Base-by-base conservation (phyloP, 1,284 basidiomycete genomes). In the Uromyces viciae-fabae region DNA sequence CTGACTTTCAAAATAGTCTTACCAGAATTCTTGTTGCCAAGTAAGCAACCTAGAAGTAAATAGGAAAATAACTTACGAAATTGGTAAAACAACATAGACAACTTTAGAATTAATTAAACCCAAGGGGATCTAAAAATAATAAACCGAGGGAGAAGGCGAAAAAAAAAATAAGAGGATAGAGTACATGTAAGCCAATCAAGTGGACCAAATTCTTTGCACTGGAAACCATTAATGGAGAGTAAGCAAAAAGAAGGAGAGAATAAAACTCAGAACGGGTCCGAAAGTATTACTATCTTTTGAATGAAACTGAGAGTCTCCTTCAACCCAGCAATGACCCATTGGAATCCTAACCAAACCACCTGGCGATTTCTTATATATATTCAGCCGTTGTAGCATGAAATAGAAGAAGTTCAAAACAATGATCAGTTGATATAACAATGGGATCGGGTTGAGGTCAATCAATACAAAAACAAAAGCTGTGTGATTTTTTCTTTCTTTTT, bases 251-350 rank as follows among this genome's bases (percentile, higher is more conserved):
- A 87, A 9, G 85, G 82, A 0, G 87, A 84, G 14, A 86, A 86
- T 60, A 7, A 17, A 25, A 43, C 83, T 3, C 88, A 87, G n/a
- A n/a, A 88, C 88, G 1, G 89, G 88, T 0, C 88, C 88, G 81
- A 88, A 88, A 1, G 86, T 87, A 74, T 88, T 87, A 31, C 86
- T 87, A 83, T 89, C 88, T 43, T 86, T 73, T 2, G 87, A 86
- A 49, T 87, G 86, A 80, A 86, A 87, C 38, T 84, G 85, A 42
- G 88, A 88, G 84, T 89, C 89, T 17, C 89, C 89, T 84, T 89
- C 89, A 68, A 89, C 86, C 88, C 88, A 89, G 56, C 87, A 88
- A 69, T 85, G 84, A 19, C 83, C 83, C 7, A 82, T 82, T 0
- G 85, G 85, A 52, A 77, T 66, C 33, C 64, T 38, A 28, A 81